These are phyloP conservation scores for Zygosaccharomyces bisporus DNA, from an alignment of 805 yeast genomes.

Conservation along the genomic window DNA sequence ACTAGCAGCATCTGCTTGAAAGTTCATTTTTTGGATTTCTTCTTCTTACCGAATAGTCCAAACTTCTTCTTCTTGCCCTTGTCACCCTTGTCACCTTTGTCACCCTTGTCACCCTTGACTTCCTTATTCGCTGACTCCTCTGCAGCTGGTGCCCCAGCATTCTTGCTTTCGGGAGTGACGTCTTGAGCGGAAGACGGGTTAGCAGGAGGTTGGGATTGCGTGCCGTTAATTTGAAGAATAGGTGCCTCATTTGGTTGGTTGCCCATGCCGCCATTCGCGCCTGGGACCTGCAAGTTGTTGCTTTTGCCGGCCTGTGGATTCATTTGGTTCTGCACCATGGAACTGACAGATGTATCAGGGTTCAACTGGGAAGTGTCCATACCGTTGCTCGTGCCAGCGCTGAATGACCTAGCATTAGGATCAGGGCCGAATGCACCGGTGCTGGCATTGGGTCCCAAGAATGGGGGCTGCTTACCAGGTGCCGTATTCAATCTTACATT, in stretches of 20 bases:
- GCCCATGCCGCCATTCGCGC: neutral
- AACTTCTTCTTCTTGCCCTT: slow-evolving; percentile 33
- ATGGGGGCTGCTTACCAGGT: slow-evolving; percentile 10
- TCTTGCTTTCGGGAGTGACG: slow-evolving; percentile 8
- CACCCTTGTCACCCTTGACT: slow-evolving; percentile 2
- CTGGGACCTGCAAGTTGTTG: slow-evolving; percentile 6
- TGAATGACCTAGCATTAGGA: slow-evolving; percentile 9
- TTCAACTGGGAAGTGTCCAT: slow-evolving; percentile 6
- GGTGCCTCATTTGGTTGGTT: slow-evolving; percentile 11
- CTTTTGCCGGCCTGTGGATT: slow-evolving; percentile 7
- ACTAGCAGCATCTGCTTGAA: neutral
- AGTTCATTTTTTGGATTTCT: slow-evolving; percentile 23
- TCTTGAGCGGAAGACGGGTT: slow-evolving; percentile 17
- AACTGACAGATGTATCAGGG: slow-evolving; percentile 24
- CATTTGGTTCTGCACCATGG: slow-evolving; percentile 26
- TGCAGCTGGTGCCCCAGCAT: neutral
- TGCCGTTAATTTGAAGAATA: slow-evolving; percentile 16
- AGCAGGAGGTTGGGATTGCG: slow-evolving; percentile 14
- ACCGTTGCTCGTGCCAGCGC: slow-evolving; percentile 21
- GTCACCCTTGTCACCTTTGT: slow-evolving; percentile 15
- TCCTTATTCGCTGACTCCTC: slow-evolving; percentile 2
- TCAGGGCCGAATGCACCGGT: neutral
- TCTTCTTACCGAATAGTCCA: slow-evolving; percentile 31
- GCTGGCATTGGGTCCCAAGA: slow-evolving; percentile 4
- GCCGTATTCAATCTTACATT: slow-evolving; percentile 17